Conservation (phyloP, 495 filamentous ascomycete species). For the Aspergillus biplanus region DNA sequence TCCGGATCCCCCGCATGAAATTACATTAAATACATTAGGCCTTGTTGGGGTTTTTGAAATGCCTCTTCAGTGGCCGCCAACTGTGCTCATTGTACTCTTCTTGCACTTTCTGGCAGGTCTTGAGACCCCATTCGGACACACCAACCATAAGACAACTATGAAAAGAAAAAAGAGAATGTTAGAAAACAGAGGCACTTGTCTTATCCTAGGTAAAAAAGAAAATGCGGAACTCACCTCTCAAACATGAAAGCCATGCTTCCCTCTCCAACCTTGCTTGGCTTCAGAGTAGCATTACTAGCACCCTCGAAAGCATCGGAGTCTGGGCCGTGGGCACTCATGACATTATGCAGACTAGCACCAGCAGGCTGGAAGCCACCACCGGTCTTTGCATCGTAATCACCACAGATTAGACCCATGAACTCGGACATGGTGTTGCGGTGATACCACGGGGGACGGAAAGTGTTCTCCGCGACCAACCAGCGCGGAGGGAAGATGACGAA, state of each 20-base stretch:
- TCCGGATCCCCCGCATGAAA: too few relatives aligned
- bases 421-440: slow-evolving; percentile 82
- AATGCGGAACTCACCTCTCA: slow-evolving; percentile 38
- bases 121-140: slow-evolving; percentile 88
- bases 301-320: slow-evolving; percentile 61
- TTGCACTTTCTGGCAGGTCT: slow-evolving; percentile 83
- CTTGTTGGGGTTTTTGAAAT: slow-evolving; percentile 69
- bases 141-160: slow-evolving; percentile 76
- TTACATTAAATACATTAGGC: background rate
- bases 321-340: slow-evolving; percentile 67
- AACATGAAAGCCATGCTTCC: slow-evolving; percentile 73
- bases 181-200: too few relatives aligned
- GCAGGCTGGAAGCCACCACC: slow-evolving; percentile 67
- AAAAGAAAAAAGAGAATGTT: too few relatives aligned
- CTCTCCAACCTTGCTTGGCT: slow-evolving; percentile 63
- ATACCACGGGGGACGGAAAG: slow-evolving; percentile 83
- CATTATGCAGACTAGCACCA: slow-evolving; percentile 65
- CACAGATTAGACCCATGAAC: slow-evolving; percentile 58
- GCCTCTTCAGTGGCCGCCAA: slow-evolving; percentile 77
- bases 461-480: slow-evolving; percentile 77
- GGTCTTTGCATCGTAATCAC: slow-evolving; percentile 69
- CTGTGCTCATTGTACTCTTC: slow-evolving; percentile 81
- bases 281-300: slow-evolving; percentile 59
- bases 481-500: slow-evolving; percentile 85
- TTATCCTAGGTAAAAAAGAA: too few relatives aligned